Percentiles rank a stretch among this genome's conserved stretches.
Evolutionary conservation across 805 yeast genomes (phyloP).

Genomic region (Ogataea siamensis): DNA sequence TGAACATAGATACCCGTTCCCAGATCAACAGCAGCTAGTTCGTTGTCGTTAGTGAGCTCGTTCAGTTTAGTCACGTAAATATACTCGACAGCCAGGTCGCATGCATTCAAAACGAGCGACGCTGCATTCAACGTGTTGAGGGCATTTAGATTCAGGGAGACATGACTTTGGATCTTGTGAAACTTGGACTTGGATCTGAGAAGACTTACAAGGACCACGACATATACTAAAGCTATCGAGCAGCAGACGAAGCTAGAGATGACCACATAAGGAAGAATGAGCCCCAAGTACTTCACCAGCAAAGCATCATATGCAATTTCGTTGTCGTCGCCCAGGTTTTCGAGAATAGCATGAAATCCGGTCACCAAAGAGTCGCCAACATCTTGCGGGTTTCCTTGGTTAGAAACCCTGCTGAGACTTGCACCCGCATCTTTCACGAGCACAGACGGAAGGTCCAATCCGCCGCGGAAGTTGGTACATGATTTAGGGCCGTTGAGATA

Average conservation of each 20-base stretch:
- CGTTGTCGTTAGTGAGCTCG: slow-evolving; percentile 15
- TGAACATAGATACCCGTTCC: slow-evolving; percentile 23
- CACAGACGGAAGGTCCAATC: slow-evolving; percentile 47
- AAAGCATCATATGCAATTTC: slow-evolving; percentile 19
- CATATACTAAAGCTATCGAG: slow-evolving; percentile 16
- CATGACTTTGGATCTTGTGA: slow-evolving; percentile 5
- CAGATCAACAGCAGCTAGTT: slow-evolving; percentile 19
- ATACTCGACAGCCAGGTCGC: slow-evolving; percentile 17
- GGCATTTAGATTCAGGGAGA: slow-evolving; percentile 8
- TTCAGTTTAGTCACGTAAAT: slow-evolving; percentile 20
- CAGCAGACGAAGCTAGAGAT: slow-evolving; percentile 13
- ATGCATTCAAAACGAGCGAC: slow-evolving; percentile 12
- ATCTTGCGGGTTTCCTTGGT: slow-evolving; percentile 37
- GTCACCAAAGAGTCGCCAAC: slow-evolving; percentile 42
- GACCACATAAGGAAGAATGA: slow-evolving; percentile 16
- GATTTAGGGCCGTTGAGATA: slow-evolving; percentile 18
- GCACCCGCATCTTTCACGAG: slow-evolving; percentile 50
- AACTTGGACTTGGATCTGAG: slow-evolving; percentile 19
- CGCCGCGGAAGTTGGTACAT: slow-evolving; percentile 38
- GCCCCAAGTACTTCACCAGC: slow-evolving; percentile 15
- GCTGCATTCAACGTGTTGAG: slow-evolving; percentile 10
- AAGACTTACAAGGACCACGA: slow-evolving; percentile 16
- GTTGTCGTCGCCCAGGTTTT: slow-evolving; percentile 27
- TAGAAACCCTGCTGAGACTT: slow-evolving; percentile 42
- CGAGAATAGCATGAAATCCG: slow-evolving; percentile 38